These are phyloP conservation scores for Termitomyces sp. DNA, from an alignment of 768 basidiomycete genomes.

Conservation along the genomic window DNA sequence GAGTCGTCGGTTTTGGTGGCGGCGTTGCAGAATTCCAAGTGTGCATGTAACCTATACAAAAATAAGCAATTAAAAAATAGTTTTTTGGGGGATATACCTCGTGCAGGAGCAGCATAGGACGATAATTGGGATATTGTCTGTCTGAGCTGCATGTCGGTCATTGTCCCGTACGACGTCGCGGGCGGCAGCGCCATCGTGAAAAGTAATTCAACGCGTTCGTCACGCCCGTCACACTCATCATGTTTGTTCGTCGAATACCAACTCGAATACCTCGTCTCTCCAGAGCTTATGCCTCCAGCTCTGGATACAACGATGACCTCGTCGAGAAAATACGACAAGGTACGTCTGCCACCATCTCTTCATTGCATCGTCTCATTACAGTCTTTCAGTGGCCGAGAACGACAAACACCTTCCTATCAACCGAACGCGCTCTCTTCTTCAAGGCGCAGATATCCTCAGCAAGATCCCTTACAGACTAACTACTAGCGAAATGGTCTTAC, in stretches of 20 bases:
- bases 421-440: neutral
- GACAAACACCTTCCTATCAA: neutral
- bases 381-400: neutral
- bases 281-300: no score
- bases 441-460: constrained; percentile 1
- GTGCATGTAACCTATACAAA: constrained; percentile 36
- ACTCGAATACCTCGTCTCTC: no score
- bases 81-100: constrained; percentile 1
- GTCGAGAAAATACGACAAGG: neutral
- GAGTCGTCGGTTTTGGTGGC: constrained; percentile 34
- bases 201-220: neutral
- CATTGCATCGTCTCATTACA: neutral
- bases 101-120: constrained; percentile 38
- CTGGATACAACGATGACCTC: neutral
- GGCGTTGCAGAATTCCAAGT: constrained; percentile 63
- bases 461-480: constrained; percentile 7
- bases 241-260: no score
- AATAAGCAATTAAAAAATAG: neutral
- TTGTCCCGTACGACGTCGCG: constrained; percentile 31
- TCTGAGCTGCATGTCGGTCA: constrained; percentile 62
- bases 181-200: constrained; percentile 17
- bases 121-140: constrained; percentile 58
- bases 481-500: neutral
- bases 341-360: neutral
- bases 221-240: neutral